Evolutionary conservation across 805 yeast genomes (phyloP).

Genomic region (Starmerella sp.): DNA sequence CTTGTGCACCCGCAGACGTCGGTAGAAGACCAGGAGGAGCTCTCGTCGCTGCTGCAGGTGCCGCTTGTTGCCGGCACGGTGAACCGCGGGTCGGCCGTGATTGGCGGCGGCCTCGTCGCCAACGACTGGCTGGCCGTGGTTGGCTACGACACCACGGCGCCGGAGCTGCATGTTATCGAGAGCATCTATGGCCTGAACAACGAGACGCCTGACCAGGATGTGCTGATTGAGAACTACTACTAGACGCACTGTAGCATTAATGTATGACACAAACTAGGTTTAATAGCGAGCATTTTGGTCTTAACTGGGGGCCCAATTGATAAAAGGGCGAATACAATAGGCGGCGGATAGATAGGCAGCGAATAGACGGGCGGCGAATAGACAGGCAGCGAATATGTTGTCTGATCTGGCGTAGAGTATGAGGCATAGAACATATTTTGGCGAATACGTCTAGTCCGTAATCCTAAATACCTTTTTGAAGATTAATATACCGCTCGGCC

Average conservation of each 20-base stretch:
- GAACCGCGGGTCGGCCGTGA: constrained; percentile 93
- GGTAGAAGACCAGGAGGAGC: constrained; percentile 95
- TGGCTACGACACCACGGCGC: constrained; percentile 96
- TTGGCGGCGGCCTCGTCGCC: constrained; percentile 98
- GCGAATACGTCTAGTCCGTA: too few species aligned
- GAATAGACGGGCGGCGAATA: too few species aligned
- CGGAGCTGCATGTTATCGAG: constrained; percentile 93
- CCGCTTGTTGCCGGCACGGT: constrained; percentile 98
- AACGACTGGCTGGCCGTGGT: constrained; percentile 97
- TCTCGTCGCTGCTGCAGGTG: constrained; percentile 86
- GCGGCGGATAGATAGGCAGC: too few species aligned
- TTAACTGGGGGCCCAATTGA: too few species aligned
- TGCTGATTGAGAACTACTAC: constrained; percentile 32
- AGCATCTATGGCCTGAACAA: constrained; percentile 57
- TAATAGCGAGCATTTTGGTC: background rate
- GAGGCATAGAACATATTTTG: too few species aligned
- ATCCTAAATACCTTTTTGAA: too few species aligned
- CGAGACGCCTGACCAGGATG: constrained; percentile 33
- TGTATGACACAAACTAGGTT: background rate
- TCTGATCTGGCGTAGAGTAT: too few species aligned
- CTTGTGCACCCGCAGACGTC: constrained; percentile 96
- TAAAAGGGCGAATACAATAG: too few species aligned
- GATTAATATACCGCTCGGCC: too few species aligned
- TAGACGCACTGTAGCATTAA: constrained; percentile 13
- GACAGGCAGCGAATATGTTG: too few species aligned